Base-by-base conservation (phyloP, 148 eudicot species). In the Chenopodium berlandieri region DNA sequence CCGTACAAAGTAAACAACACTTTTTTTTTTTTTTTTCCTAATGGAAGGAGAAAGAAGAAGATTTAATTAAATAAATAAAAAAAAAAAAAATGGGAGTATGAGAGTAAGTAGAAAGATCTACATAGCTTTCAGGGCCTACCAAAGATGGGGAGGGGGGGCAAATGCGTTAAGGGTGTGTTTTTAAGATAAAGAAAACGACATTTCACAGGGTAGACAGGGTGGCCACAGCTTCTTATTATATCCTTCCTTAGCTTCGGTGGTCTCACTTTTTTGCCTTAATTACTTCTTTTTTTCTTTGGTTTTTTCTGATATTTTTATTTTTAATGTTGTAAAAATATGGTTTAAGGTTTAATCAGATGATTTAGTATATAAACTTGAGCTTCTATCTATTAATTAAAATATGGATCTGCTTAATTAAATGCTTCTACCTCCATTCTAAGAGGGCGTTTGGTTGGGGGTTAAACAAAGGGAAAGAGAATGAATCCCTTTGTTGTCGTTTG, bases 41-140 rank as follows among this genome's bases (percentile, higher is more conserved):
- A 67, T 44, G 56, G 79, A 37, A 54, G 72, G 37, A 79, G 40
- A n/a, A 62, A 50, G 75, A 56, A 40, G 32, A 47, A 48, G 22
- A 40, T 10, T 22, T 17, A 30, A 13, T 2, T 19, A n/a, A 1
- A 32, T 48, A 67, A 2, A 78, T 32, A 37, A 16, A 67, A 32
- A 44, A 25, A 50, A 47, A 58, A 77, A 67, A 68, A 73, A 69
- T 31, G 63, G 37, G 47, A 25, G 62, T 37, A 68, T 14, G 81
- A 80, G 85, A 76, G 75, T 71, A 67, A 79, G 84, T 82, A 76
- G 90, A 90, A 91, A 89, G 87, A 91, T 89, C 87, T 88, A 90
- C 86, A 86, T 83, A 89, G 88, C 83, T 90, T 80, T 71, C 79
- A 83, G 88, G 90, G 84, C 85, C 93, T 88, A 87, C 89, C 84